These are phyloP conservation scores for Saccharomyces paradoxus DNA, from an alignment of 805 yeast species.

Conservation along the genomic window DNA sequence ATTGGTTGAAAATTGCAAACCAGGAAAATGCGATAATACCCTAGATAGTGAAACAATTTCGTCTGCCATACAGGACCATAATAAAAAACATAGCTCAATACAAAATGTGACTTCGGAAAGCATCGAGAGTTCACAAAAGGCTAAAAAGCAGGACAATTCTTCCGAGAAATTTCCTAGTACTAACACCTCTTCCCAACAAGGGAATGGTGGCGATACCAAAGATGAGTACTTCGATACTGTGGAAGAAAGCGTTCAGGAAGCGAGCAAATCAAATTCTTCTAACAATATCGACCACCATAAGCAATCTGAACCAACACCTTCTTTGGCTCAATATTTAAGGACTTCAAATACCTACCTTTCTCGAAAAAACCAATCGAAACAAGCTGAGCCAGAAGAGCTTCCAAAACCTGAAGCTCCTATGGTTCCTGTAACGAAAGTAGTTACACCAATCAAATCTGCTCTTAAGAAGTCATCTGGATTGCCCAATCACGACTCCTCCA, in stretches of 20 bases:
- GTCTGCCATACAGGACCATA: background rate
- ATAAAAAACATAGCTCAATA: background rate
- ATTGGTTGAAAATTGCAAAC: background rate
- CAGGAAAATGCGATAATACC: background rate
- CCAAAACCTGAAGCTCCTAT: background rate
- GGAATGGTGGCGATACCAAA: background rate
- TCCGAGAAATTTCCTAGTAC: background rate
- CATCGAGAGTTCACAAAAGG: background rate
- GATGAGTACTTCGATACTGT: background rate
- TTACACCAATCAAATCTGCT: slow-evolving; percentile 40
- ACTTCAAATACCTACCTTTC: slow-evolving; percentile 29
- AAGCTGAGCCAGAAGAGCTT: background rate
- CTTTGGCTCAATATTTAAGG: slow-evolving; percentile 43
- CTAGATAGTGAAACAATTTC: background rate
- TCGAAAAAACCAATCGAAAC: background rate
- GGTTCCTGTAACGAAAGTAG: slow-evolving; percentile 5
- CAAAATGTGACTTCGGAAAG: background rate
- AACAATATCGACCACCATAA: background rate
- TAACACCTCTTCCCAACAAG: background rate
- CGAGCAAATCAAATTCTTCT: background rate
- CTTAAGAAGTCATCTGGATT: slow-evolving; percentile 28
- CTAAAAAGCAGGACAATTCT: background rate
- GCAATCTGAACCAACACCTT: slow-evolving; percentile 3
- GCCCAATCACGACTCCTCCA: slow-evolving; percentile 16
- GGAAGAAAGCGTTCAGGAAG: background rate